Evolutionary conservation across 257 asterid genomes (phyloP), one percentile per base, ranked within the genome.

Genomic region (Parsonsia alboflavescens): DNA sequence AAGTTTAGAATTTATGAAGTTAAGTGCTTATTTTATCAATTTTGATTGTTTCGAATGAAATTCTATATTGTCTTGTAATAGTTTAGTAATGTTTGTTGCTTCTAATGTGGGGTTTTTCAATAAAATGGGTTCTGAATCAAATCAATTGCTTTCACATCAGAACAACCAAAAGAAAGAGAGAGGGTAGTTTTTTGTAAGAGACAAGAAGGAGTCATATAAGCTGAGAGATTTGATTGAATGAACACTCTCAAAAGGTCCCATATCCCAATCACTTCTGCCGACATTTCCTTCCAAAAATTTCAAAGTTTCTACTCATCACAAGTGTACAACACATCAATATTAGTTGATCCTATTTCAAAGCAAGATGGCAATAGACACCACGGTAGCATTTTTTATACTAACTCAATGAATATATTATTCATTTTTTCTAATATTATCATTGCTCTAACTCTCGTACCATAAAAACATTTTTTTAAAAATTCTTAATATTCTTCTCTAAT

Each of bases 321-420:
- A 81, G 82, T 79, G 77, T 81, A 80, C 84, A 78, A 74, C 48
- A 70, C 70, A 52, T 78, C 80, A 78, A 86, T 67, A n/a, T n/a
- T n/a, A n/a, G n/a, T n/a, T n/a, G n/a, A n/a, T n/a, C n/a, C n/a
- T n/a, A n/a, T n/a, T n/a, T n/a, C 49, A 59, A 24, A 63, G 22
- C 80, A 53, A 70, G 71, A 76, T 75, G 74, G 28, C 70, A 73
- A 17, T 61, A 44, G 50, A 73, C 77, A 46, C 56, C 71, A 48
- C 5, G 7, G 41, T n/a, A 28, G 52, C 64, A 63, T 41, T 64
- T 73, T 44, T 17, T 19, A 13, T 52, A 36, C 44, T 59, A 67
- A 54, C n/a, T n/a, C n/a, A n/a, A n/a, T n/a, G n/a, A n/a, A n/a
- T n/a, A n/a, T n/a, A n/a, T n/a, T n/a, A n/a, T n/a, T n/a, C n/a